Percentiles rank a stretch among this genome's conserved stretches.
phyloP scores from a whole-genome alignment of 176 grass and related monocot genomes.

The Aechmea fasciata region DNA sequence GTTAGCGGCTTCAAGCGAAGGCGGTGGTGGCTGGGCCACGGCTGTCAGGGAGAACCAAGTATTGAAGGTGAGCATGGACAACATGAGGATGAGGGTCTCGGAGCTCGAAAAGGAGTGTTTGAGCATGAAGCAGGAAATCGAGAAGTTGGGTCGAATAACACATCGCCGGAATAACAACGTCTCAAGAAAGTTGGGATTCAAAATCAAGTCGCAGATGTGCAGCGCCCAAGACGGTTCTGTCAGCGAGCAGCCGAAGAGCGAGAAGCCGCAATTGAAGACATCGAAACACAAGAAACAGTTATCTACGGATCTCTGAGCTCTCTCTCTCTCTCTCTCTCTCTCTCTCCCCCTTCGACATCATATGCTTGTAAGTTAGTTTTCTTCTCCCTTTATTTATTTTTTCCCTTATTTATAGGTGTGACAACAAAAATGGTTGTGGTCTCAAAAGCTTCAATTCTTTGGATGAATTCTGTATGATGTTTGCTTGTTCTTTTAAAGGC shows the following conservation, averaged over 20 bases:
- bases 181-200: slow-evolving; percentile 47
- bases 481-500: too few relatives aligned
- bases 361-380: too few relatives aligned
- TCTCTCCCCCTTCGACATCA: too few relatives aligned
- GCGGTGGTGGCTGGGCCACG: slow-evolving; percentile 40
- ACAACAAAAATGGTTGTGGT: too few relatives aligned
- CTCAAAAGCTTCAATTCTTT: too few relatives aligned
- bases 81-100: slow-evolving; percentile 55
- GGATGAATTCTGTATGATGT: too few relatives aligned
- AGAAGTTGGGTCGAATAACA: slow-evolving; percentile 52
- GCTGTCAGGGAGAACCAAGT: slow-evolving; percentile 78
- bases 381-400: too few relatives aligned
- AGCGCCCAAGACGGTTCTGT: slow-evolving; percentile 67
- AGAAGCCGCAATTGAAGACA: slow-evolving; percentile 68
- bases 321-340: not conserved
- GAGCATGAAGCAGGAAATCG: slow-evolving; percentile 70
- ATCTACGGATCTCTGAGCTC: slow-evolving; percentile 24
- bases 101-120: slow-evolving; percentile 87
- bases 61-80: slow-evolving; percentile 79
- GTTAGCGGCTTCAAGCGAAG: slow-evolving; percentile 45
- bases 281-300: slow-evolving; percentile 72
- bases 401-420: too few relatives aligned
- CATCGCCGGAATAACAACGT: slow-evolving; percentile 14
- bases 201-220: slow-evolving; percentile 71
- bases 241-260: slow-evolving; percentile 52